Evolutionary conservation across 2,329 filamentous ascomycete species (phyloP).

Genomic region (Trichoderma brevicompactum): DNA sequence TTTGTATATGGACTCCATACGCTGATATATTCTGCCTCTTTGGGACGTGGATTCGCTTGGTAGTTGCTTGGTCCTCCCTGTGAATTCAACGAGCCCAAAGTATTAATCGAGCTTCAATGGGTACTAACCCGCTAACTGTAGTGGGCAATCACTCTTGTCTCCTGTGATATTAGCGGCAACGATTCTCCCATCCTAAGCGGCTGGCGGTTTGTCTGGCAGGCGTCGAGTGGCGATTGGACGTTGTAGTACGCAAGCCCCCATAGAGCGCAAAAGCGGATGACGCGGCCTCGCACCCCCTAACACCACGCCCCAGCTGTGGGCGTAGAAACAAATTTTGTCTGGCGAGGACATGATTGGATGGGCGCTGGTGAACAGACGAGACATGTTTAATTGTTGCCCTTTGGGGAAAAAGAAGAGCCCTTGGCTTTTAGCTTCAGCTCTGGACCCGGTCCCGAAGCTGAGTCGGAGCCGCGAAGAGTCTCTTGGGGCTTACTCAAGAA

Average conservation of each 20-base stretch:
- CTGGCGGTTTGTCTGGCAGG: background rate
- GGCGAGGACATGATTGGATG: constrained; percentile 24
- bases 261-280: constrained; percentile 26
- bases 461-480: background rate
- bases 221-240: constrained; percentile 25
- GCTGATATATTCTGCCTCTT: background rate
- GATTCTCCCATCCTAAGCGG: background rate
- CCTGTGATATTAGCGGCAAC: background rate
- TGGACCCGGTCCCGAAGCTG: constrained; percentile 10
- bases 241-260: constrained; percentile 27
- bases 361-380: background rate
- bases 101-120: background rate
- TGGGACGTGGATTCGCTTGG: background rate
- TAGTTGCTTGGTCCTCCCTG: background rate
- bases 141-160: background rate
- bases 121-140: background rate
- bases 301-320: constrained; percentile 25
- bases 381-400: background rate
- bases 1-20: background rate
- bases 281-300: constrained; percentile 29
- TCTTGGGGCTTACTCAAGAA: background rate
- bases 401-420: background rate
- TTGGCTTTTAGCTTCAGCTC: constrained; percentile 1
- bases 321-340: constrained; percentile 13
- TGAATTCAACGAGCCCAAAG: background rate